Percentiles rank a stretch among this genome's conserved stretches.
Evolutionary conservation across 495 filamentous ascomycete species (phyloP).

Genomic region (Penicillium odoratum): DNA sequence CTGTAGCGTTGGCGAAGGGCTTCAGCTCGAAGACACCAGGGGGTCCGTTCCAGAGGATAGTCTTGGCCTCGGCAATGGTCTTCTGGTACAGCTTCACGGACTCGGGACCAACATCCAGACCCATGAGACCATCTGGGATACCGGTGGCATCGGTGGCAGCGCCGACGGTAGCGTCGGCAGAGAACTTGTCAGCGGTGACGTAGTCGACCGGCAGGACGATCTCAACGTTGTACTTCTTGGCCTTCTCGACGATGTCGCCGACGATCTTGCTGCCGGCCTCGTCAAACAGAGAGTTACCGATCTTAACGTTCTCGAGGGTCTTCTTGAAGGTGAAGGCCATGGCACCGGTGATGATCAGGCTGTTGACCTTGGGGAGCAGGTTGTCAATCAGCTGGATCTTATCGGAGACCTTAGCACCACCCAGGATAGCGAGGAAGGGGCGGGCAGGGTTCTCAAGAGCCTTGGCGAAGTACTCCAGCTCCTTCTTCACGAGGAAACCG

Average conservation of each 20-base stretch:
- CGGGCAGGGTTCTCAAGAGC: conserved; percentile 90
- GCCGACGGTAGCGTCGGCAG: conserved; percentile 75
- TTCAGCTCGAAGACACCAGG: conserved; percentile 97
- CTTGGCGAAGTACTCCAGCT: conserved; percentile 98
- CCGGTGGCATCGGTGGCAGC: conserved; percentile 81
- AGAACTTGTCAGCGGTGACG: conserved; percentile 94
- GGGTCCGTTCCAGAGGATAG: conserved; percentile 98
- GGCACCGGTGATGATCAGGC: conserved; percentile 91
- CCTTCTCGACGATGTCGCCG: conserved; percentile 84
- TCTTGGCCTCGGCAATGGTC: conserved; percentile 84
- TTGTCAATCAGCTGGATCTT: conserved; percentile 99
- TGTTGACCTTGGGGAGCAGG: conserved; percentile 94
- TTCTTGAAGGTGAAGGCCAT: conserved; percentile 99
- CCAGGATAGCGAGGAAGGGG: conserved; percentile 98
- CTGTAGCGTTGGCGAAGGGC: conserved; percentile 86
- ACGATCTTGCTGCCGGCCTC: conserved; percentile 94
- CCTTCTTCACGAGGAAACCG: conserved; percentile 99
- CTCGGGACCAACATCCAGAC: conserved; percentile 90
- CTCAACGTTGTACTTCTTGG: conserved; percentile 92
- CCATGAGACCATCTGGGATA: conserved; percentile 97
- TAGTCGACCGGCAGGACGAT: conserved; percentile 93
- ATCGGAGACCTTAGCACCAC: conserved; percentile 96
- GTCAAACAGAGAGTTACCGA: conserved; percentile 91
- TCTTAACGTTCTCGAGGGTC: conserved; percentile 83
- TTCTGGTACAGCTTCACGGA: conserved; percentile 80